phyloP scores from a whole-genome alignment of 2,329 filamentous ascomycete species.

The Fusarium tupiense region DNA sequence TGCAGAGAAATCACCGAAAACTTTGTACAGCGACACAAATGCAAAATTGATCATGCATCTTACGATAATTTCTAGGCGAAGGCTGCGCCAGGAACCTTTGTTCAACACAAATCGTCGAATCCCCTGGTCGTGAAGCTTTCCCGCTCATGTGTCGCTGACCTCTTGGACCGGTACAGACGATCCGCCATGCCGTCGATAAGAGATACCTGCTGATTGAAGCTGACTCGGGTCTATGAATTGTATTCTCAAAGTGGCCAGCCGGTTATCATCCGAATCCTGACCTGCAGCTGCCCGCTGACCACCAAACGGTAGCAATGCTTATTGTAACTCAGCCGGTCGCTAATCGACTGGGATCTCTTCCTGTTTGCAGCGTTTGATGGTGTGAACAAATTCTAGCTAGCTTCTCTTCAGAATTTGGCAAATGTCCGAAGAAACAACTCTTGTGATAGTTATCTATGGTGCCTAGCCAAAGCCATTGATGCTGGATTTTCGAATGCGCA shows the following conservation, averaged over 20 bases:
- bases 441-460: neutral
- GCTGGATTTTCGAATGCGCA: slow-evolving; percentile 14
- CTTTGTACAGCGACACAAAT: neutral
- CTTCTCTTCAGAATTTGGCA: neutral
- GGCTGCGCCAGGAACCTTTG: neutral
- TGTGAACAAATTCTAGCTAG: neutral
- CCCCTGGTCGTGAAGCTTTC: neutral
- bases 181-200: neutral
- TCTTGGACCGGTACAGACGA: neutral
- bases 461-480: neutral
- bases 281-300: slow-evolving; percentile 21
- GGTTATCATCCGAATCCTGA: slow-evolving; percentile 9
- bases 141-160: neutral
- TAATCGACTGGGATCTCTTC: slow-evolving; percentile 18
- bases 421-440: neutral
- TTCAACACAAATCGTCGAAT: neutral
- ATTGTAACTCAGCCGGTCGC: slow-evolving; percentile 17
- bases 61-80: neutral
- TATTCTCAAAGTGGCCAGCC: slow-evolving; percentile 2
- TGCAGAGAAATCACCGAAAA: slow-evolving; percentile 8
- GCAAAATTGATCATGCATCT: neutral
- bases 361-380: neutral
- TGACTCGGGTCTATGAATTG: slow-evolving; percentile 8
- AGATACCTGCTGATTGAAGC: slow-evolving; percentile 1
- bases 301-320: slow-evolving; percentile 5